phyloP scores from a whole-genome alignment of 1,284 basidiomycete species.

The Cryptococcus sp. region DNA sequence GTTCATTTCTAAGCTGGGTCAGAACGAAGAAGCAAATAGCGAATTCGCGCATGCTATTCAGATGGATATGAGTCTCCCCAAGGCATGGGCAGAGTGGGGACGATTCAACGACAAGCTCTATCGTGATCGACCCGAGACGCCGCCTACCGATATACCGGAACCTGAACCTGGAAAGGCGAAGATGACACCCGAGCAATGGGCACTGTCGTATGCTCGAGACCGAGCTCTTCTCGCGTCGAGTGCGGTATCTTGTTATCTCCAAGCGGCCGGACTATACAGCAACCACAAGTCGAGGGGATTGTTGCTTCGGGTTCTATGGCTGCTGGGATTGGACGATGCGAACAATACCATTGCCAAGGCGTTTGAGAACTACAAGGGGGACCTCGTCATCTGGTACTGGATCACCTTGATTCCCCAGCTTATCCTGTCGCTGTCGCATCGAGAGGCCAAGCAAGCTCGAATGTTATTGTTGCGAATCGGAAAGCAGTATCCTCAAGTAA shows the following conservation, averaged over 20 bases:
- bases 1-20: conserved; percentile 86
- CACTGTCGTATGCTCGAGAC: conserved; percentile 37
- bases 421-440: conserved; percentile 80
- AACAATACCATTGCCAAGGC: conserved; percentile 67
- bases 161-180: conserved; percentile 57
- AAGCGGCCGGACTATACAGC: conserved; percentile 95
- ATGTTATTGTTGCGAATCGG: conserved; percentile 86
- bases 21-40: conserved; percentile 84
- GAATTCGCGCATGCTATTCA: conserved; percentile 95
- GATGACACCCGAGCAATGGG: conserved; percentile 55
- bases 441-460: conserved; percentile 88
- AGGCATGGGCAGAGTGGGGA: conserved; percentile 99
- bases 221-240: conserved; percentile 69
- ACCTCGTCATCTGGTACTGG: conserved; percentile 98
- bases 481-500: conserved; percentile 85
- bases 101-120: conserved; percentile 90
- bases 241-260: conserved; percentile 95
- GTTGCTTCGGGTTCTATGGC: conserved; percentile 87
- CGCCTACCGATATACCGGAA: conserved; percentile 32
- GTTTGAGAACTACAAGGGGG: conserved; percentile 95
- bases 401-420: conserved; percentile 96
- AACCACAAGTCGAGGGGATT: conserved; percentile 88
- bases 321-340: conserved; percentile 88
- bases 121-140: conserved; percentile 46
- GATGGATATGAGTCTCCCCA: conserved; percentile 89